Conservation (phyloP, 257 asterid genomes). For the Mitragyna speciosa region DNA sequence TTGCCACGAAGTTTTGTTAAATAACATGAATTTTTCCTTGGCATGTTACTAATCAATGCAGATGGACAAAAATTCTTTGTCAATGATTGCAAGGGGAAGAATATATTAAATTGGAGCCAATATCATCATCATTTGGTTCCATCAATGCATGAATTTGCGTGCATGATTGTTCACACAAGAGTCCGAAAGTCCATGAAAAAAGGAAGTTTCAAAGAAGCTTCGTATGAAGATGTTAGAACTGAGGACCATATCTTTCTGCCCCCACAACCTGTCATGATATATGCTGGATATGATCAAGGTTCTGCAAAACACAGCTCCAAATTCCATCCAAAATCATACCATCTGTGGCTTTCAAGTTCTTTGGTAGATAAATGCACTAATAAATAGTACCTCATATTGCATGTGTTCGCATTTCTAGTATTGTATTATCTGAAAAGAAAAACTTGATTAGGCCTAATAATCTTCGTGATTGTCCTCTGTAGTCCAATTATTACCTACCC, state of each 20-base stretch:
- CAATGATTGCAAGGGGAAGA: not conserved
- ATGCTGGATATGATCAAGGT: not conserved
- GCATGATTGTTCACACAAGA: not conserved
- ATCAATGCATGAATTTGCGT: conserved; percentile 2
- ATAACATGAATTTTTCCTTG: not conserved
- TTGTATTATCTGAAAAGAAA: too few relatives aligned
- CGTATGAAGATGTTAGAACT: not conserved
- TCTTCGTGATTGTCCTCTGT: too few relatives aligned
- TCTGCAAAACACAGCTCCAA: not conserved
- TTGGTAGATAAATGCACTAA: not conserved
- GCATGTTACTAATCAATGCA: not conserved
- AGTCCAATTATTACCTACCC: too few relatives aligned
- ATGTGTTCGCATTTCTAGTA: too few relatives aligned
- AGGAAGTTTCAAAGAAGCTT: conserved; percentile 22
- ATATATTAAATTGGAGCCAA: not conserved
- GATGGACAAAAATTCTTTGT: not conserved
- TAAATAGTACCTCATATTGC: too few relatives aligned
- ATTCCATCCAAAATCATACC: not conserved
- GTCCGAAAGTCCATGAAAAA: not conserved
- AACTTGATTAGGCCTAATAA: too few relatives aligned
- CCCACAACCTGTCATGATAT: conserved; percentile 11
- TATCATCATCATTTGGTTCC: not conserved
- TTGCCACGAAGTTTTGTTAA: not conserved
- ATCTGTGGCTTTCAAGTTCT: not conserved
- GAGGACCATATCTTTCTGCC: not conserved